Conservation (phyloP, 2,329 filamentous ascomycete species). For the Fusarium sp. region DNA sequence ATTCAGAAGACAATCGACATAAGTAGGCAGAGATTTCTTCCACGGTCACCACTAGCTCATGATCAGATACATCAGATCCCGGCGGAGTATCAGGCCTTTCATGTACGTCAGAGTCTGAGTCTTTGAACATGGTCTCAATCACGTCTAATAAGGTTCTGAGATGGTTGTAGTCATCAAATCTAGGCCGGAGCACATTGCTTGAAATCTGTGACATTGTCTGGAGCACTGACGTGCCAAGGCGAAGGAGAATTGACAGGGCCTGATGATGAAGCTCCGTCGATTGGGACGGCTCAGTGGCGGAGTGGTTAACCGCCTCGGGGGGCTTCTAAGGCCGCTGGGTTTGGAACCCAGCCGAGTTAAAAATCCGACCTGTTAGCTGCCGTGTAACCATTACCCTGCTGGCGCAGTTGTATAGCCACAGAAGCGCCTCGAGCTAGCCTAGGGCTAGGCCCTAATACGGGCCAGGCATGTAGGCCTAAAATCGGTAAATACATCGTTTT, state of each 20-base stretch:
- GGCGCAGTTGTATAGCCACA: no score
- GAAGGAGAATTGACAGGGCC: not conserved
- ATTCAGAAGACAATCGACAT: constrained; percentile 5
- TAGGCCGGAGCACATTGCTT: not conserved
- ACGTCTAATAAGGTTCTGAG: not conserved
- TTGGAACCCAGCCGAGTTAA: no score
- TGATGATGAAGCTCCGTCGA: constrained; percentile 4
- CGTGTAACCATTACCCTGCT: no score
- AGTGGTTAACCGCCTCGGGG: no score
- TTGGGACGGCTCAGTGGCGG: no score
- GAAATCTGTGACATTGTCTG: not conserved
- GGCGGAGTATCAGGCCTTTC: not conserved
- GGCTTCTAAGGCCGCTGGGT: no score
- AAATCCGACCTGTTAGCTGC: no score
- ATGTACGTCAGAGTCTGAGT: not conserved
- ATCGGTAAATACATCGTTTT: no score
- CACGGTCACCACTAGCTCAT: not conserved
- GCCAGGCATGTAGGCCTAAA: no score
- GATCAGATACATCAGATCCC: not conserved
- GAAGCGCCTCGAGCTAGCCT: no score
- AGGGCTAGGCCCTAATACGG: no score
- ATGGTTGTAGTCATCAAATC: not conserved
- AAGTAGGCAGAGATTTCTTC: not conserved
- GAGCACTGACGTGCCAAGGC: not conserved
- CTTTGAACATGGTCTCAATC: not conserved